Conservation (phyloP, 495 filamentous ascomycete species). For the Podospora tetraspora region DNA sequence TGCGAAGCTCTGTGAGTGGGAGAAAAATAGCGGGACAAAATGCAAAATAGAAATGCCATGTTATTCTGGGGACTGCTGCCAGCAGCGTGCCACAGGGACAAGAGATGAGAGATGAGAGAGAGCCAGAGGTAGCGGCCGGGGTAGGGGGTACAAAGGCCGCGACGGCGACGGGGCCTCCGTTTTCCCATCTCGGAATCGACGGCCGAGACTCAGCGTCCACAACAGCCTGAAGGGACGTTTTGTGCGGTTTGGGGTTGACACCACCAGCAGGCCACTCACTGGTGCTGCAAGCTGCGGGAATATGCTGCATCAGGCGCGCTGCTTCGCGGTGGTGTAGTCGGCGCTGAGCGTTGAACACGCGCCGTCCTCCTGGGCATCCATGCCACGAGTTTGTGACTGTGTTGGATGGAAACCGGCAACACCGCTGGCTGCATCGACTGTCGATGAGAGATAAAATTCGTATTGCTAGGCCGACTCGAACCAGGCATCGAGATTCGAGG, state of each 20-base stretch:
- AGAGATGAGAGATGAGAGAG: constrained; percentile 19
- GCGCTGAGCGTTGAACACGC: not conserved
- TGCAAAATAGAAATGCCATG: constrained; percentile 29
- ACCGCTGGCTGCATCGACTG: not conserved
- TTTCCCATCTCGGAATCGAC: not conserved
- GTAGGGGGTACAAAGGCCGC: constrained; percentile 13
- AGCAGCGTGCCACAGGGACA: constrained; percentile 13
- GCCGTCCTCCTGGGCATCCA: not conserved
- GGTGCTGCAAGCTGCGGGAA: not conserved
- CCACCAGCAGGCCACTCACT: not conserved
- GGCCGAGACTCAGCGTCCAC: not conserved
- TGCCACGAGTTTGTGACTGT: not conserved
- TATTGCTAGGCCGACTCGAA: not conserved
- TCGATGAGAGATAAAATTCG: not conserved
- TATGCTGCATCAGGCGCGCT: not conserved
- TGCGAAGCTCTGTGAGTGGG: constrained; percentile 16
- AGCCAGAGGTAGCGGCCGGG: constrained; percentile 25
- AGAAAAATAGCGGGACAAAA: constrained; percentile 20
- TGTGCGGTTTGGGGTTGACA: not conserved
- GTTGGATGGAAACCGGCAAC: not conserved
- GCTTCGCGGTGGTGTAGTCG: not conserved
- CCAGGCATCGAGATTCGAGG: not conserved
- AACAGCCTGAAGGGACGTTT: not conserved
- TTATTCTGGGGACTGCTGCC: constrained; percentile 18
- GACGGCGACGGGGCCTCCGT: constrained; percentile 1